Percentiles rank a stretch among this genome's conserved stretches.
Conservation (phyloP, 345 rosid species). For the Moringa oleifera region DNA sequence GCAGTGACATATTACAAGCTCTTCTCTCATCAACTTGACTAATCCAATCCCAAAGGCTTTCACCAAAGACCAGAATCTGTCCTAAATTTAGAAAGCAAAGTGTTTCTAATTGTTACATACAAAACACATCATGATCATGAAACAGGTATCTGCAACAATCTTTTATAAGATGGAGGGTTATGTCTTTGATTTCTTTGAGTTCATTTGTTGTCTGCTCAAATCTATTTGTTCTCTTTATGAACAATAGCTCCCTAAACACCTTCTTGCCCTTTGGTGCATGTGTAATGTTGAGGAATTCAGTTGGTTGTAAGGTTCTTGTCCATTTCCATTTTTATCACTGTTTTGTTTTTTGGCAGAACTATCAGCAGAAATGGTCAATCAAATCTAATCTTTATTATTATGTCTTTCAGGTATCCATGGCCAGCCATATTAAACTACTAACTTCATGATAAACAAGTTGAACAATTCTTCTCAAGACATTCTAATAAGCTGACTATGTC, state of each 20-base stretch:
- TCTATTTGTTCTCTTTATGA: background rate
- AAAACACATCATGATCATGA: background rate
- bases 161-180: background rate
- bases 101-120: background rate
- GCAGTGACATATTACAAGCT: background rate
- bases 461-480: background rate
- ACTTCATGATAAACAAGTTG: background rate
- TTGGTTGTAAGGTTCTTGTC: background rate
- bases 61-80: too few relatives aligned
- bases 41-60: background rate
- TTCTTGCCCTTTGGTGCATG: background rate
- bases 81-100: background rate
- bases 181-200: background rate
- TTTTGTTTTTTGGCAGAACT: constrained; percentile 3
- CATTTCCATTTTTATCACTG: too few relatives aligned
- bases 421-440: too few relatives aligned
- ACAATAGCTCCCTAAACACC: background rate
- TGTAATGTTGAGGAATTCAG: background rate
- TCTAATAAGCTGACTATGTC: background rate
- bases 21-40: background rate
- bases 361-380: constrained; percentile 6
- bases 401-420: background rate
- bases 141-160: background rate
- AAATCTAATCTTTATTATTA: background rate
- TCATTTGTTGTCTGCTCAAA: background rate